Base-by-base conservation (phyloP, 75 land plant genomes). In the Pinus taeda region DNA sequence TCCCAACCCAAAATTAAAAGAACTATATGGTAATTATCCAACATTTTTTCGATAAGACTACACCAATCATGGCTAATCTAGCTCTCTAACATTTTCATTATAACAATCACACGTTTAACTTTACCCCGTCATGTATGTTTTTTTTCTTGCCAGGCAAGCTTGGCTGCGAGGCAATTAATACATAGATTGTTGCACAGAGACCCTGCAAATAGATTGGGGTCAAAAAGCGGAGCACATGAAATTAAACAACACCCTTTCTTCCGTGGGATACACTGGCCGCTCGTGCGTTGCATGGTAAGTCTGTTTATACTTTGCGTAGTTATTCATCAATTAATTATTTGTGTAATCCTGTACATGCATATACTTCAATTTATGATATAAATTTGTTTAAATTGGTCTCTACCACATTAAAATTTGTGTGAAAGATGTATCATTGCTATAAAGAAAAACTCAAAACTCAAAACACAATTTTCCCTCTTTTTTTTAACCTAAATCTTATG, bases 191-290 rank as follows among this genome's bases (percentile, higher is more conserved):
- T 97, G 66, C 85, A 92, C 13, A 87, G 90, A 75, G 95, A 91
- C 69, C 98, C 99, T 37, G 81, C 81, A 26, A 84, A 87, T 36
- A 88, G 99, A 45, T 70, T 97, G 57, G 99, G 98, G 56, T 90
- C 95, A 73, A 80, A 73, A n/a, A 85, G 74, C 8, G 99, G 99
- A 75, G 92, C 99, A 65, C 79, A 80, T 88, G 99, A 92, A 74
- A 92, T 97, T 77, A 97, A 97, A 71, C 36, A 83, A 22, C 99
- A 97, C 73, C 92, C 93, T 29, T 97, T 92, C 78, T 97, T 97
- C 79, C 78, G 81, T 57, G 95, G 86, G 53, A 91, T 97, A 59
- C 91, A 97, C 57, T 97, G 99, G 99, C 90, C 99, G 57, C 87
- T 95, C 33, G 86, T 97, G 15, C 95, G 99, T 26, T 80, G 85